Conservation (phyloP, 2,329 filamentous ascomycete genomes). For the Paecilomyces formosus region DNA sequence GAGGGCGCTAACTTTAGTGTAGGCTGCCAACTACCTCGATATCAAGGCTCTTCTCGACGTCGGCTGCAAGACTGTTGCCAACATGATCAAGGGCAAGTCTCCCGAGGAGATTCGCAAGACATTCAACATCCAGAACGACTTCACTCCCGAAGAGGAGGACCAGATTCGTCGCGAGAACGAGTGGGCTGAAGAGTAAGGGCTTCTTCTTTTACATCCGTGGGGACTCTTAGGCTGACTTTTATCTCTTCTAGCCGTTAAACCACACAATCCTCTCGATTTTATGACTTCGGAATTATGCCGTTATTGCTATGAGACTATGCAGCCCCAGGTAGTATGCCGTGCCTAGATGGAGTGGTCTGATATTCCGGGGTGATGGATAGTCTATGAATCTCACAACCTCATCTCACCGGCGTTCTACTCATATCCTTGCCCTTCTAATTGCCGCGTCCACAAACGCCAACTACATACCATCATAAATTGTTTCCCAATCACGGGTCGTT, state of each 20-base stretch:
- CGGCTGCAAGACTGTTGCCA: conserved; percentile 98
- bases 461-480: background rate
- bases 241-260: background rate
- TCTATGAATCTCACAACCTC: background rate
- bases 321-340: background rate
- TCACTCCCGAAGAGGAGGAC: conserved; percentile 97
- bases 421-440: background rate
- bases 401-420: background rate
- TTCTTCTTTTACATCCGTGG: background rate
- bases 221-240: background rate
- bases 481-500: background rate
- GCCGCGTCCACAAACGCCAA: background rate
- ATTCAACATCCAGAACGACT: conserved; percentile 99
- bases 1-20: conserved; percentile 2
- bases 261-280: background rate
- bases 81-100: conserved; percentile 99
- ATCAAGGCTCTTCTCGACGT: conserved; percentile 98
- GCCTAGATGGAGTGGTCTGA: background rate
- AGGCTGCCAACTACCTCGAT: conserved; percentile 97
- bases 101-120: conserved; percentile 99
- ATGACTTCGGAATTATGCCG: background rate
- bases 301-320: background rate
- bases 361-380: background rate
- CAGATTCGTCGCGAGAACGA: conserved; percentile 91
- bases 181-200: conserved; percentile 70